Evolutionary conservation across 306 rosid genomes (phyloP).

Genomic region (Dryas octopetala): DNA sequence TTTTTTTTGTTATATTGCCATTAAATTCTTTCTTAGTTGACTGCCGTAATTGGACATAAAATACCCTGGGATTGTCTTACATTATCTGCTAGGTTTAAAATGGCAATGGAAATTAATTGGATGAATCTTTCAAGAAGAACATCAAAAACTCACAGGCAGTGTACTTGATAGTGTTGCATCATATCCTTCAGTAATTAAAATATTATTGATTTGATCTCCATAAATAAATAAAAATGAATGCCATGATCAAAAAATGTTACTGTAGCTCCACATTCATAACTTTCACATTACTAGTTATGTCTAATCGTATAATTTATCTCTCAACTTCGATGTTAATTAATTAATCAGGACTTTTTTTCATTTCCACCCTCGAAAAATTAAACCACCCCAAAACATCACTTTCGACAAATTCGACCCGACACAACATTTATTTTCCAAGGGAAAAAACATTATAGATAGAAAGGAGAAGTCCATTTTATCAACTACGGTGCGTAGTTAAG

Average conservation of each 20-base stretch:
- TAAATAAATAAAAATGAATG: neutral
- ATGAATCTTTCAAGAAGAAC: neutral
- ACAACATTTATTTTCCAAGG: neutral
- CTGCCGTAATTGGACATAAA: neutral
- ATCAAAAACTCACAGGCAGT: neutral
- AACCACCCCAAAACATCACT: neutral
- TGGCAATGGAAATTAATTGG: neutral
- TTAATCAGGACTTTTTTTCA: neutral
- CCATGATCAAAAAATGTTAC: neutral
- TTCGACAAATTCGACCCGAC: no score
- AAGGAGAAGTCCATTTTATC: neutral
- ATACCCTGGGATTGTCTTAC: neutral
- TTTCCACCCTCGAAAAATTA: neutral
- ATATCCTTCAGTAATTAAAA: neutral
- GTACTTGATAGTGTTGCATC: neutral
- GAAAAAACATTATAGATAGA: neutral
- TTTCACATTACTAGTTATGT: neutral
- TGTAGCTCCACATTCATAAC: neutral
- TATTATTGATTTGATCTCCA: neutral
- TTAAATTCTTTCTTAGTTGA: neutral
- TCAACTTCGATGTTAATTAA: neutral
- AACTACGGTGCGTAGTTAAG: neutral
- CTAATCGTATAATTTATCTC: neutral
- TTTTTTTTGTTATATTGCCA: neutral
- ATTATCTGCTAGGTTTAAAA: neutral